Evolutionary conservation across 768 basidiomycete species (phyloP).

Genomic region (Tulasnella calospora): DNA sequence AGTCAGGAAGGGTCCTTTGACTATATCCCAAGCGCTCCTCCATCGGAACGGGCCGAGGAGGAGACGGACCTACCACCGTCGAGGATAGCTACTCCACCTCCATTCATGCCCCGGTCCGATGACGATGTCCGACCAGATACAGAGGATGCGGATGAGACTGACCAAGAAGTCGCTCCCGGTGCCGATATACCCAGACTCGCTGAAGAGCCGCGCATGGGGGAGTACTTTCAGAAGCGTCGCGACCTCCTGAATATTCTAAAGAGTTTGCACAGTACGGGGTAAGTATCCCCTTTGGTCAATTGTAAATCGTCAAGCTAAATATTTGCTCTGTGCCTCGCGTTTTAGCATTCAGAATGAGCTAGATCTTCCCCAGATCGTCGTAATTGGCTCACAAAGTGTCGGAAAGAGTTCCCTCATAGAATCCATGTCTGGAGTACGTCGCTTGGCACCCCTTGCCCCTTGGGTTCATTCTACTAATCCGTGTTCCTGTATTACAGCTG

Average conservation of each 20-base stretch:
- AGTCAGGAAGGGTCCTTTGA: not conserved
- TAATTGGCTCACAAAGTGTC: conserved; percentile 68
- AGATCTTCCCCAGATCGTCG: conserved; percentile 67
- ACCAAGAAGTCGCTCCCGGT: not conserved
- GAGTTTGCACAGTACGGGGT: conserved; percentile 23
- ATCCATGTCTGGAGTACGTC: conserved; percentile 48
- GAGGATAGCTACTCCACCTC: not conserved
- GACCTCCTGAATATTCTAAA: conserved; percentile 18
- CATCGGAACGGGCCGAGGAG: too few relatives aligned
- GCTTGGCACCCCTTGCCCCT: not conserved
- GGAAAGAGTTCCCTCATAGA: conserved; percentile 77
- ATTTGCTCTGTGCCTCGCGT: not conserved
- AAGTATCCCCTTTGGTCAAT: not conserved
- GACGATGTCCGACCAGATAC: not conserved
- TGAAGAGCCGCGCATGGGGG: conserved; percentile 4
- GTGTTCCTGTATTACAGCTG: conserved; percentile 38
- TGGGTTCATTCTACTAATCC: not conserved
- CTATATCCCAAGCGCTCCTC: not conserved
- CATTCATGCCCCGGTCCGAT: not conserved
- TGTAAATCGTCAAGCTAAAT: too few relatives aligned
- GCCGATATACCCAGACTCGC: not conserved
- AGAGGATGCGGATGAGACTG: not conserved
- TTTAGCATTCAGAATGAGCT: conserved; percentile 36
- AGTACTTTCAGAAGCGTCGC: not conserved
- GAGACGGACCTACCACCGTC: not conserved